phyloP scores from a whole-genome alignment of 495 filamentous ascomycete genomes.

The Neurospora sp. region DNA sequence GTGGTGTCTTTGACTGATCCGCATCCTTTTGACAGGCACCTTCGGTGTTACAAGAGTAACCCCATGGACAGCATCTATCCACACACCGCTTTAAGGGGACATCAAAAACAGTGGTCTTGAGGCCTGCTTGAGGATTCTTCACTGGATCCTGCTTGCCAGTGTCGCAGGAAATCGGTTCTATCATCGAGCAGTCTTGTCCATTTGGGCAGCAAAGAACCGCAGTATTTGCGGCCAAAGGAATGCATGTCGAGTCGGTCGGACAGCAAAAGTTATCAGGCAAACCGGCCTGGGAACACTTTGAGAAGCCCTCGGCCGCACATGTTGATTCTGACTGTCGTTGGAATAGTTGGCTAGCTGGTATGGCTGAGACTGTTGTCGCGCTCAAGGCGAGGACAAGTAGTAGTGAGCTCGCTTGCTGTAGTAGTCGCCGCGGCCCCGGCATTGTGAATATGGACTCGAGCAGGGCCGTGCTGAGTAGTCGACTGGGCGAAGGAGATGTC shows the following conservation, averaged over 20 bases:
- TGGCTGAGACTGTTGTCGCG: not conserved
- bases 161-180: slow-evolving; percentile 65
- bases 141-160: slow-evolving; percentile 54
- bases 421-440: not conserved
- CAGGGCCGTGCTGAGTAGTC: not conserved
- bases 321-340: slow-evolving; percentile 21
- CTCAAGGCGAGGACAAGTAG: not conserved
- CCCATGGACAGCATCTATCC: slow-evolving; percentile 66
- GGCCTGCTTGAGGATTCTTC: slow-evolving; percentile 44
- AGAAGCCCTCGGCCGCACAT: slow-evolving; percentile 19
- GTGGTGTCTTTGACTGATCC: slow-evolving; percentile 20
- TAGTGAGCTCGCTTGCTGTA: not conserved
- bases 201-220: slow-evolving; percentile 72
- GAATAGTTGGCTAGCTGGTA: slow-evolving; percentile 23
- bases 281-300: slow-evolving; percentile 40
- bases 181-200: slow-evolving; percentile 50
- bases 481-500: not conserved
- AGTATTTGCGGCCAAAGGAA: slow-evolving; percentile 52
- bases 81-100: slow-evolving; percentile 49
- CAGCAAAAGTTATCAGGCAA: slow-evolving; percentile 74
- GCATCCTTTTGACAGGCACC: slow-evolving; percentile 29
- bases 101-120: slow-evolving; percentile 61
- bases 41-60: slow-evolving; percentile 54
- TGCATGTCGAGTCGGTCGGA: slow-evolving; percentile 48
- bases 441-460: not conserved